A percentile compares a stretch with the other conserved stretches of the same genome.
Evolutionary conservation across 306 rosid genomes (phyloP).

Genomic region (Sophora flavescens): DNA sequence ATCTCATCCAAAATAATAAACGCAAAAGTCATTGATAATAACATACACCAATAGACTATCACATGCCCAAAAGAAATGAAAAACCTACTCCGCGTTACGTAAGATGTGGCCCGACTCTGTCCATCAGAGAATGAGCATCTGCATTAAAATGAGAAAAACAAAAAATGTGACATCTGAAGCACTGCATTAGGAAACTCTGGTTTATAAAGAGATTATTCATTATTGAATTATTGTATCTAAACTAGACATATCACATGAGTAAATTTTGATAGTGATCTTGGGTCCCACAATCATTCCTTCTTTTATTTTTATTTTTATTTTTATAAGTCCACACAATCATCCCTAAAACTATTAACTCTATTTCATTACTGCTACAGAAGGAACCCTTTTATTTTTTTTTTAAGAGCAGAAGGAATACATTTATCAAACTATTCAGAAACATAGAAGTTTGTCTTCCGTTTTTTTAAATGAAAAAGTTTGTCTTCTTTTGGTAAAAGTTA

Average conservation of each 20-base stretch:
- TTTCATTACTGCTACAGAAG: background rate
- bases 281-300: background rate
- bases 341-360: background rate
- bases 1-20: too few species aligned
- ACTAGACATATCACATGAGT: background rate
- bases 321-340: background rate
- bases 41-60: too few species aligned
- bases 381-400: background rate
- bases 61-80: too few species aligned
- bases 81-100: background rate
- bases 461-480: too few species aligned
- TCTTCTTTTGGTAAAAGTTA: background rate
- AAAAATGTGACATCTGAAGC: background rate
- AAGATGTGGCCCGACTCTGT: background rate
- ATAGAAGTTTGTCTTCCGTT: constrained; percentile 21
- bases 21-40: too few species aligned
- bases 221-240: background rate
- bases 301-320: too few species aligned
- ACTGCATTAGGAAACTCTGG: background rate
- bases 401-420: constrained; percentile 2
- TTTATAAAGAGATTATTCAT: background rate
- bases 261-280: background rate
- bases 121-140: background rate
- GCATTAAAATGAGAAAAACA: background rate
- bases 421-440: background rate